phyloP scores from a whole-genome alignment of 768 basidiomycete genomes.

The Lentinula sp. region DNA sequence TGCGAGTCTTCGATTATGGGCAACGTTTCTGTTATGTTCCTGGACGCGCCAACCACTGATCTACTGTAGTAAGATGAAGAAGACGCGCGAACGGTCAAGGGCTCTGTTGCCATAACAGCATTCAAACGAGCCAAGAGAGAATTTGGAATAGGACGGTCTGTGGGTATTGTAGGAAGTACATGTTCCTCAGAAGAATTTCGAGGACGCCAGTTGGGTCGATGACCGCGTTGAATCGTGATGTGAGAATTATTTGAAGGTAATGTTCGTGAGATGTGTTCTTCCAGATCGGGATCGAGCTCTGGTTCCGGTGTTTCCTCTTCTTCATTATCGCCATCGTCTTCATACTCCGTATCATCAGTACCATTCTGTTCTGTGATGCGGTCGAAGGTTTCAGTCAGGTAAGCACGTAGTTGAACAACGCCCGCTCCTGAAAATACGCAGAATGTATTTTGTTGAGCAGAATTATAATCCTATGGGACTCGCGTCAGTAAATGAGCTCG shows the following conservation, averaged over 20 bases:
- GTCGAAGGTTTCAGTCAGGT: conserved; percentile 70
- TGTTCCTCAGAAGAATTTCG: not conserved
- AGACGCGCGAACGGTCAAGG: not conserved
- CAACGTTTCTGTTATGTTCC: conserved; percentile 33
- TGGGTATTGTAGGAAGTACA: not conserved
- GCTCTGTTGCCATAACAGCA: not conserved
- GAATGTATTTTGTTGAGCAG: conserved; percentile 82
- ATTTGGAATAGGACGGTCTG: conserved; percentile 2
- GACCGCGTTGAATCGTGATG: not conserved
- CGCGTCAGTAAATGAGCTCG: not conserved
- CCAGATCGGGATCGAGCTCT: conserved; percentile 20
- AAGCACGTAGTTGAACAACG: conserved; percentile 74
- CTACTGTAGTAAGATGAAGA: not conserved
- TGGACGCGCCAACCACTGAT: not conserved
- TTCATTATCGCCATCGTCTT: conserved; percentile 53
- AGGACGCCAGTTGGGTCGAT: not conserved
- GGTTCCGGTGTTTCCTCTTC: conserved; percentile 44
- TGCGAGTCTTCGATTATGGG: conserved; percentile 58
- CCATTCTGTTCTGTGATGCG: conserved; percentile 69
- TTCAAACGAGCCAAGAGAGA: conserved; percentile 3
- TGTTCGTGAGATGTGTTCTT: conserved; percentile 22
- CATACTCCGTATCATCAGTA: conserved; percentile 64
- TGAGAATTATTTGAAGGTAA: conserved; percentile 18
- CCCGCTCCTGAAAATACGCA: conserved; percentile 97
- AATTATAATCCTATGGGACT: conserved; percentile 73